A percentile compares a stretch with the other conserved stretches of the same genome.
Evolutionary conservation across 345 rosid species (phyloP).

Genomic region (Hypericum androsaemum): DNA sequence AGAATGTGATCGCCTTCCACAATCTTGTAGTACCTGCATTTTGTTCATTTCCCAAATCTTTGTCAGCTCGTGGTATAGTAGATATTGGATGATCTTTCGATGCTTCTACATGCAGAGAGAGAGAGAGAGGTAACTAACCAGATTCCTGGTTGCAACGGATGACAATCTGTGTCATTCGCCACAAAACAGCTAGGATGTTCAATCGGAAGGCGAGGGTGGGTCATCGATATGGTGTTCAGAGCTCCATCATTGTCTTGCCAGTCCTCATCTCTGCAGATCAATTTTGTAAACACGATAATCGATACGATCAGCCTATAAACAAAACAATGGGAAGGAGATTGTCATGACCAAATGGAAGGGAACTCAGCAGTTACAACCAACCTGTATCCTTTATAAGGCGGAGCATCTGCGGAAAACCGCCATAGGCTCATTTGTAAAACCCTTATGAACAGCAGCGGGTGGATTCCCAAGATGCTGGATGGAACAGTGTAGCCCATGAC

Average conservation of each 20-base stretch:
- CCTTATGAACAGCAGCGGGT: slow-evolving; percentile 73
- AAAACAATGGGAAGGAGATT: too few species aligned
- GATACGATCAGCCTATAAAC: background rate
- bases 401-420: slow-evolving; percentile 53
- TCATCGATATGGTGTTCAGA: slow-evolving; percentile 83
- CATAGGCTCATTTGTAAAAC: slow-evolving; percentile 85
- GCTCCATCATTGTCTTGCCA: slow-evolving; percentile 98
- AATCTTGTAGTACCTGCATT: slow-evolving; percentile 81
- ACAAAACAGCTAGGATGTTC: slow-evolving; percentile 56
- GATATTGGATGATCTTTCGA: too few species aligned
- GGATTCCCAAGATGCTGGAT: slow-evolving; percentile 62
- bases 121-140: slow-evolving; percentile 44
- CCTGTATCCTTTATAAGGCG: slow-evolving; percentile 96
- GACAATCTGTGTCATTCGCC: slow-evolving; percentile 49
- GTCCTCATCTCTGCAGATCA: slow-evolving; percentile 68
- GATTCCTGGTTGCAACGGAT: slow-evolving; percentile 64
- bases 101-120: too few species aligned
- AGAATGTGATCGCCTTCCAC: slow-evolving; percentile 83
- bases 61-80: slow-evolving; percentile 11
- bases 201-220: slow-evolving; percentile 74
- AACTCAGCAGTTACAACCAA: slow-evolving; percentile 4
- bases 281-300: background rate
- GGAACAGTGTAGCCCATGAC: slow-evolving; percentile 62
- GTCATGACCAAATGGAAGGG: too few species aligned
- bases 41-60: background rate